Percentiles rank a stretch among this genome's conserved stretches.
Conservation (phyloP, 1,139 yeast species). For the Saccharomyces hybrid region DNA sequence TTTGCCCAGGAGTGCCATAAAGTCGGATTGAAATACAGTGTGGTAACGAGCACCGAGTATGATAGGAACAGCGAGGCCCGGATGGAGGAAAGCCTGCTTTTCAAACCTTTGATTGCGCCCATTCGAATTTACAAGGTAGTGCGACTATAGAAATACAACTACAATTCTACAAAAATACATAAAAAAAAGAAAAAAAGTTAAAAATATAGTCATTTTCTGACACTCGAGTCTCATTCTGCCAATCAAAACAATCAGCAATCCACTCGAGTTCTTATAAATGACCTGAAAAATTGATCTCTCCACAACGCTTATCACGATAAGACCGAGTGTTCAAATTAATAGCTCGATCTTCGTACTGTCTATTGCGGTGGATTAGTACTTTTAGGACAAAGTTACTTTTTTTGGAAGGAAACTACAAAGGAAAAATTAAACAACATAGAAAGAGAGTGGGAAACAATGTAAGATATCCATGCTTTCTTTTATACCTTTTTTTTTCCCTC, state of each 20-base stretch:
- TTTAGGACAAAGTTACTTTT: conserved; percentile 35
- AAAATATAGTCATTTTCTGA: conserved; percentile 48
- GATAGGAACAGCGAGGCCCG: conserved; percentile 4
- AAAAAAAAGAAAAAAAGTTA: conserved; percentile 4
- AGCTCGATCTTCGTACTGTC: conserved; percentile 38
- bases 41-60: conserved; percentile 17
- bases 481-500: not conserved
- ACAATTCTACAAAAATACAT: conserved; percentile 3
- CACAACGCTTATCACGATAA: conserved; percentile 32
- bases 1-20: conserved; percentile 44
- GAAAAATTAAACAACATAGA: conserved; percentile 2
- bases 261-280: conserved; percentile 52
- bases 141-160: not conserved
- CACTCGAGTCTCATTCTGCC: conserved; percentile 45
- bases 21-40: conserved; percentile 28
- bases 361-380: conserved; percentile 35
- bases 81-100: conserved; percentile 7
- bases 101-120: conserved; percentile 22
- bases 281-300: conserved; percentile 36
- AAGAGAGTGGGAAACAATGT: not conserved
- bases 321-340: conserved; percentile 5
- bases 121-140: conserved; percentile 21
- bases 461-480: not conserved
- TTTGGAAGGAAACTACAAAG: conserved; percentile 9
- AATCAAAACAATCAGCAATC: conserved; percentile 28